phyloP scores from a whole-genome alignment of 2,329 filamentous ascomycete genomes.

The Calonectria pseudoreteaudii region DNA sequence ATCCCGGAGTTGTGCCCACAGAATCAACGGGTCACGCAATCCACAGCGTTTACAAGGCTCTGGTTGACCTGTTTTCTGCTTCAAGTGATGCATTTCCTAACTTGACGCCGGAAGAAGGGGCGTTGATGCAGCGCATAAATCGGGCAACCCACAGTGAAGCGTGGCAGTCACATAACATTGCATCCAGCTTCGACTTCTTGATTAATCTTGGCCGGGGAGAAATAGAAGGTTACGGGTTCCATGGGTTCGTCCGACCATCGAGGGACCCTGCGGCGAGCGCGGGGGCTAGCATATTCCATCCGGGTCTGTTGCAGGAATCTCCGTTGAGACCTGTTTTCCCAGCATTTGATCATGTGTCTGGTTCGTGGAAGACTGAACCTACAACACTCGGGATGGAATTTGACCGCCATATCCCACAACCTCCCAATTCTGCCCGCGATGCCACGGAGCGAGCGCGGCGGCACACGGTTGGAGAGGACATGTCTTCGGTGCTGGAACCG shows the following conservation, averaged over 20 bases:
- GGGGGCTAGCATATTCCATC: constrained; percentile 20
- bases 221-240: constrained; percentile 47
- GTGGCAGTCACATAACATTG: constrained; percentile 60
- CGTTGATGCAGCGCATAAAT: constrained; percentile 56
- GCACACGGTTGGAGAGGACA: constrained; percentile 41
- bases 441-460: constrained; percentile 34
- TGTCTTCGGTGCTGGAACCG: constrained; percentile 32
- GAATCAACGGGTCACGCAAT: constrained; percentile 47
- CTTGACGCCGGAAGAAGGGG: constrained; percentile 59
- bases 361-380: constrained; percentile 31
- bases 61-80: constrained; percentile 62
- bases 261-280: constrained; percentile 20
- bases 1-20: constrained; percentile 17
- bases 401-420: constrained; percentile 30
- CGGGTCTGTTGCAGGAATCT: constrained; percentile 27
- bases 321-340: constrained; percentile 26
- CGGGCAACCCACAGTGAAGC: constrained; percentile 59
- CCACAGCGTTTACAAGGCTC: constrained; percentile 62
- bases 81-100: constrained; percentile 57
- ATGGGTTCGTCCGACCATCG: constrained; percentile 48
- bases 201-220: constrained; percentile 60
- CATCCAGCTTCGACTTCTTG: constrained; percentile 63
- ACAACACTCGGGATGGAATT: constrained; percentile 22
- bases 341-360: constrained; percentile 22
- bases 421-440: constrained; percentile 26